Evolutionary conservation across 2,329 filamentous ascomycete genomes (phyloP).

Genomic region (Trichoderma koningiopsis): DNA sequence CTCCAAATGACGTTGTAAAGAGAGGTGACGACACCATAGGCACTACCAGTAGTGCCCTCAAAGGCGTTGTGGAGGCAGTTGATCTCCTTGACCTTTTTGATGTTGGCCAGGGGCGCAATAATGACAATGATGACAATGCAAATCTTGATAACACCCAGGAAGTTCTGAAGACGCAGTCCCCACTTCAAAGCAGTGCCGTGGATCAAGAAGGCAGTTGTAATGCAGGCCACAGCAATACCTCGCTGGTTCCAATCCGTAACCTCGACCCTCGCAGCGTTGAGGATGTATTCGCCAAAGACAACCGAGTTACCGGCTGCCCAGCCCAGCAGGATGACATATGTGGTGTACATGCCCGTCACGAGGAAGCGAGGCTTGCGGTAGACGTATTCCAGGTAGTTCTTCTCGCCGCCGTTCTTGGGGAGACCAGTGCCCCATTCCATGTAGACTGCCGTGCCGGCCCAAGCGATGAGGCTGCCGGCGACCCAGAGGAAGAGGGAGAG

Average conservation of each 20-base stretch:
- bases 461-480: slow-evolving; percentile 61
- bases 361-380: slow-evolving; percentile 64
- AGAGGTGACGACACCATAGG: slow-evolving; percentile 69
- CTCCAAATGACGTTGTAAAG: slow-evolving; percentile 74
- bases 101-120: slow-evolving; percentile 62
- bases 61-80: slow-evolving; percentile 67
- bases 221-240: slow-evolving; percentile 65
- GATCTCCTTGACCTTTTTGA: slow-evolving; percentile 58
- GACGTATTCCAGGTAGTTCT: slow-evolving; percentile 68
- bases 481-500: slow-evolving; percentile 66
- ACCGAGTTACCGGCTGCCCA: slow-evolving; percentile 70
- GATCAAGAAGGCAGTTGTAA: slow-evolving; percentile 65
- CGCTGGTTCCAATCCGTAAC: slow-evolving; percentile 69
- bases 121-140: slow-evolving; percentile 66
- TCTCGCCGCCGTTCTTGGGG: slow-evolving; percentile 65
- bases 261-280: slow-evolving; percentile 64
- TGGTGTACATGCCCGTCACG: slow-evolving; percentile 60
- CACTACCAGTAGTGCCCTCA: slow-evolving; percentile 64
- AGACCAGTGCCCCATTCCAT: slow-evolving; percentile 68
- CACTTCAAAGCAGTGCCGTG: slow-evolving; percentile 66
- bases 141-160: slow-evolving; percentile 68
- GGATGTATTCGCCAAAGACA: slow-evolving; percentile 70
- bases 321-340: slow-evolving; percentile 64
- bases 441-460: slow-evolving; percentile 64
- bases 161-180: slow-evolving; percentile 68